Base-by-base conservation (phyloP, 2,329 filamentous ascomycete species). In the Rhynchosporium graminicola region DNA sequence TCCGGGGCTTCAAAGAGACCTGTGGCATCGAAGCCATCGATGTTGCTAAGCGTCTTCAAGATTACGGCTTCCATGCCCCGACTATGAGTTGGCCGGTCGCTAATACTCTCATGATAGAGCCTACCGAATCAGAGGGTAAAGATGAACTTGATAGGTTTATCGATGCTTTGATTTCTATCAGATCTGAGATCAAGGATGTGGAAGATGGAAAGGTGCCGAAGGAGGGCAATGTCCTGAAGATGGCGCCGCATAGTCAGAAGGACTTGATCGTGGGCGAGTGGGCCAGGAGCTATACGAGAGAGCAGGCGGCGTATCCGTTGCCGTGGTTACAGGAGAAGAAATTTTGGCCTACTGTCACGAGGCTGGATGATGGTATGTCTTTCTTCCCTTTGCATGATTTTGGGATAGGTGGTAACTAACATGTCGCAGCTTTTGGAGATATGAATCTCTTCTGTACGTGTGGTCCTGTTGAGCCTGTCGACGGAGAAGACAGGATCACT, bases 61-160 rank as follows among this genome's bases (percentile, higher is more conserved):
- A 98, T 75, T 98, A 96, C 75, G 94, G 94, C 47, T 98, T 98
- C 85, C 94, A 98, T 77, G 91, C 93, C 1, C 94, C 94, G 0
- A 98, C 94, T 59, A 97, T 98, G 94, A 92, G 88, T 75, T 97
- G 91, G 91, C 94, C 94, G 1, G 92, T 98, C 2, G 85, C 91
- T 58, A 96, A 96, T 78, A 97, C 94, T 0, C 85, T 98, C 50
- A 98, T 98, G 94, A 96, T 98, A 68, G 94, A 98, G 80, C 94
- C 94, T 2, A 98, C 94, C 0, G 94, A 97, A 79, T 93, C 89
- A 13, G 94, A 98, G 80, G 91, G 86, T 77, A 93, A 95, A 76
- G 89, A 89, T 66, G 94, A 98, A 80, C 85, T 98, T 2, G 94
- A 97, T 76, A 88, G 94, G 28, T 97, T 97, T 81, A 91, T 92